Base-by-base conservation (phyloP, 2,329 filamentous ascomycete genomes). In the Metarhizium humberi region DNA sequence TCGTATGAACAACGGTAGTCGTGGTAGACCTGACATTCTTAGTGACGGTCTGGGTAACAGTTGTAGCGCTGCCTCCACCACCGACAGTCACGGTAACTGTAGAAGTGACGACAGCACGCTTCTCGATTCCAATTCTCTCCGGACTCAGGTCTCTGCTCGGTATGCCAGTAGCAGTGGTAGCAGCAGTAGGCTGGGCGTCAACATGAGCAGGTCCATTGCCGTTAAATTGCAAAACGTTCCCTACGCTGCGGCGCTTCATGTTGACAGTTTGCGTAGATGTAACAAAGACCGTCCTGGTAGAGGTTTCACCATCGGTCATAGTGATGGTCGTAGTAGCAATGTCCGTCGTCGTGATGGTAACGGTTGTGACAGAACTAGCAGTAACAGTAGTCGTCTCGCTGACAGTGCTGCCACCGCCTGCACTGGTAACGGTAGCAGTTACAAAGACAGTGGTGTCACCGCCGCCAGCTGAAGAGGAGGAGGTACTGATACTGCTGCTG, bases 261-360 rank as follows among this genome's bases (percentile, higher is more conserved):
- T 72, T 68, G 30, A 64, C 62, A 53, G 62, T 60, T 43, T 64
- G 51, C 10, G 71, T 73, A 3, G 63, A 66, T 1, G 72, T 74
- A 51, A 62, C 61, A 49, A 66, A 73, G 47, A 68, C 61, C 29
- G 64, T 71, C 46, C 56, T 63, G 8, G 72, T 74, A 40, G 71
- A 70, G 13, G 68, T 71, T 6, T 67, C 62, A 38, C 63, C 64
- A 52, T 69, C 65, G 54, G 59, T 64, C 55, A 61, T 66, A 52
- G 72, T 74, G 54, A 73, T 64, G 53, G 71, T 73, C 20, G 59
- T 63, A 40, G 71, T 74, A 50, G 62, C 58, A 58, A 72, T 70
- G 47, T 58, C 59, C 50, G 70, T 73, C 13, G 61, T 62, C 25
- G 70, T 72, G 25, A 71, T 60, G 51, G 69, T 50, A 18, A 70